Evolutionary conservation across 2,329 filamentous ascomycete species (phyloP), one percentile per base, ranked within the genome.

Genomic region (Diaporthe helianthi): DNA sequence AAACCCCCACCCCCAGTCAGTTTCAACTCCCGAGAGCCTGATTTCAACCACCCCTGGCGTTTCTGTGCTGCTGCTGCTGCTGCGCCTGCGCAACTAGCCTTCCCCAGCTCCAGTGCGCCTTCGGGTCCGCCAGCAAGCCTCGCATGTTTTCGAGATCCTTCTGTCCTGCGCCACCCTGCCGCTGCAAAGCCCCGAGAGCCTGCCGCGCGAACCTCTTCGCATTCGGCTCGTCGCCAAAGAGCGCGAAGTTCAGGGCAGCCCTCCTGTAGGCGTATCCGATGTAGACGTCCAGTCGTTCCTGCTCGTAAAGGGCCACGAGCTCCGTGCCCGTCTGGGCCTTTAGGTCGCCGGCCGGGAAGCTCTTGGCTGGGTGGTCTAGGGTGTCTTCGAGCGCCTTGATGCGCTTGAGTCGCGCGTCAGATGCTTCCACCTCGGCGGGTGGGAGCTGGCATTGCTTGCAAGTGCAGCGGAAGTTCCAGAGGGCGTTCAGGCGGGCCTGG

Each of bases 51-150:
- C 10, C 19, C 44, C 2, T 49, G 22, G n/a, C n/a, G 33, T 9
- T 10, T 13, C 12, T 33, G 4, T 4, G n/a, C 9, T 17, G 41
- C 44, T 4, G 13, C 36, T 6, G 31, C 1, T 7, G 36, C 13
- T 15, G 36, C 13, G 13, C 13, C 12, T 15, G 36, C 36, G 29
- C 44, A 49, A 19, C 58, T 44, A 63, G 22, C 41, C 58, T 49
- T 17, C 7, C 58, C 58, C 58, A 63, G 44, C 58, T 63, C 58
- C 58, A 63, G 15, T 63, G 44, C 44, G 26, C n/a, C 58, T 49
- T 63, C 15, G 58, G 58, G 12, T 63, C 58, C 24, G 44, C 29
- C 44, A 63, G 19, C 44, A 46, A 36, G 44, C 17, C 26, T 24
- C 47, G 41, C 29, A 55, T 47, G 8, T 26, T 66, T n/a, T 47